Evolutionary conservation across 805 yeast species (phyloP), one percentile per base, ranked within the genome.

Genomic region (Clavispora phyllophila): DNA sequence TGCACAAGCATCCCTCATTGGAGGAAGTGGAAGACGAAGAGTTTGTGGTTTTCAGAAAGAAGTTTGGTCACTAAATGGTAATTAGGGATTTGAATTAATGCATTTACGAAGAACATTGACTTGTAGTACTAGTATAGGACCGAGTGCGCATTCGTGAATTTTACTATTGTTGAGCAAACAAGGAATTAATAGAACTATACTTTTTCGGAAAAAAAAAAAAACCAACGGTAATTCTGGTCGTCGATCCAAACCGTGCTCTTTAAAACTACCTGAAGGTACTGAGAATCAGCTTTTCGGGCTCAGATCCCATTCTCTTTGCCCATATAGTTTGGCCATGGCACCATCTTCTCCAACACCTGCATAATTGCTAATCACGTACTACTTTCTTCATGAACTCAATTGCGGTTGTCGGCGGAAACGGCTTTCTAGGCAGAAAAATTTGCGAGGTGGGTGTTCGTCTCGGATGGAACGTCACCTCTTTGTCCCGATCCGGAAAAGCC

Each of bases 361-460:
- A 17, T 10, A 10, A 29, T 17, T 15, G 8, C 4, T 4, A 29
- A 6, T 15, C n/a, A 8, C 17, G 9, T 29, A 17, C 19, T 10
- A 17, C 39, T 19, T 10, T 10, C 39, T 17, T 9, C 31, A 36
- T 36, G 32, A 61, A 50, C 56, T 62, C 66, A 43, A 66, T 62
- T 49, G 78, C 87, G 3, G 87, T 89, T 0, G 79, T 89, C 55
- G 98, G 98, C 14, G 96, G 97, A 0, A 80, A 78, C 50, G 97
- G 97, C 8, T 87, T 87, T 57, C 61, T 90, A 45, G 89, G 96
- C 10, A 60, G 62, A 41, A 67, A 66, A 46, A 80, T 90, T 8
- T 86, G 95, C 56, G 82, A 82, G 56, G 72, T 73, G 2, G 95
- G 84, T 0, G 61, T 85, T 1, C 63, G 61, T 18, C 60, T 76